Conservation (phyloP, 192 early-diverging fungal species). For the Coemansia sp. region DNA sequence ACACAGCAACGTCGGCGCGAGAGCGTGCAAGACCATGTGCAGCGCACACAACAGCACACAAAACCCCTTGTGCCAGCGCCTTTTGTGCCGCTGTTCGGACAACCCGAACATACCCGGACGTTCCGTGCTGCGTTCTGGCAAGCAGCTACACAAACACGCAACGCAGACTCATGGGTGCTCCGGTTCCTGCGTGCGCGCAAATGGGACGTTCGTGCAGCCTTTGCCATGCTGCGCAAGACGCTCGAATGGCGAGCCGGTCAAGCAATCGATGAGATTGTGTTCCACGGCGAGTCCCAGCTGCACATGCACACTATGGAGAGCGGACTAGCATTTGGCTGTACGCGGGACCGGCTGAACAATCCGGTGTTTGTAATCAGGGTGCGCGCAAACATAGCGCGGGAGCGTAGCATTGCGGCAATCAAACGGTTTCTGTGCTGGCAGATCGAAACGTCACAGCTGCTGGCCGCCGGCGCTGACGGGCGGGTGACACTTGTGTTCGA, state of each 20-base stretch:
- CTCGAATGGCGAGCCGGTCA: conserved; percentile 71
- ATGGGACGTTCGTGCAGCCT: conserved; percentile 73
- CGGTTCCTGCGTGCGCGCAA: conserved; percentile 85
- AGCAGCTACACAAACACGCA: conserved; percentile 56
- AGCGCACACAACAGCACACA: conserved; percentile 1
- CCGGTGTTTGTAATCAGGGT: conserved; percentile 61
- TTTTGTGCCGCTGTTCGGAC: conserved; percentile 33
- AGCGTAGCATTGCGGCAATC: conserved; percentile 58
- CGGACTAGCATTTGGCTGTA: conserved; percentile 58
- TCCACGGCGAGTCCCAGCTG: conserved; percentile 58
- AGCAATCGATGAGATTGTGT: conserved; percentile 57
- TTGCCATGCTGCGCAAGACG: conserved; percentile 65
- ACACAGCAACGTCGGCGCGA: conserved; percentile 5
- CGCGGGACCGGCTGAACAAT: conserved; percentile 51
- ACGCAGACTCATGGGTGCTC: conserved; percentile 69
- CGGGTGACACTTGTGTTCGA: conserved; percentile 77
- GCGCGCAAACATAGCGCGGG: conserved; percentile 47
- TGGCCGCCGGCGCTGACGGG: conserved; percentile 53
- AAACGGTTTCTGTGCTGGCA: conserved; percentile 64
- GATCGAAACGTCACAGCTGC: conserved; percentile 61
- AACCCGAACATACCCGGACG: conserved; percentile 14
- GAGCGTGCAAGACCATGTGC: conserved; percentile 17
- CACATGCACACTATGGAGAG: conserved; percentile 54
- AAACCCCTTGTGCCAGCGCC: conserved; percentile 7
- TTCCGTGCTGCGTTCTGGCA: conserved; percentile 64